Evolutionary conservation across 2,329 filamentous ascomycete genomes (phyloP), one percentile per base, ranked within the genome.

Genomic region (Cryphonectria nitschkei): DNA sequence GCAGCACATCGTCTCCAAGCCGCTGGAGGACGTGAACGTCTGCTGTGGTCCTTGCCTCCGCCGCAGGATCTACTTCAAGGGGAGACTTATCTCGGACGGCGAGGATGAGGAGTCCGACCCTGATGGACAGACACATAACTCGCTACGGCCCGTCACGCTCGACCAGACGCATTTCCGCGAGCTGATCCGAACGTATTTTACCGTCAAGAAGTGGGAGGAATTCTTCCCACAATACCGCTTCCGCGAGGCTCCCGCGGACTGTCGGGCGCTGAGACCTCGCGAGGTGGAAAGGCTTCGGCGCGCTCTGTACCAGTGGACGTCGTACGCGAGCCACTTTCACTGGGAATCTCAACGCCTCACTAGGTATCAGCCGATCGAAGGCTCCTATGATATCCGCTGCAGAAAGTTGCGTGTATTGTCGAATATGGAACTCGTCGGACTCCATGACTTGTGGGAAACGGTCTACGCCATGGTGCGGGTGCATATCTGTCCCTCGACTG

Each of bases 241-340:
- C 73, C 61, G 39, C 39, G 79, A 84, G 1, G 76, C 81, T 13
- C 81, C 82, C 0, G 82, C 84, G 69, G 78, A 84, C 64, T 82
- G 84, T 56, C 83, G 86, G 22, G 80, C 79, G 52, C 79, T 88
- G 7, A 77, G 77, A 9, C 67, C 76, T 0, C 77, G 80, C 37
- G 87, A 89, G 74, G 79, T 80, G 39, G 73, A 77, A n/a, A 82
- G 85, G 64, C 80, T 88, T 66, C 83, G 87, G 6, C 81, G 82
- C 72, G 86, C 84, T 0, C 76, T 88, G 41, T 87, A 86, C 66
- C 78, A 81, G 43, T 89, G 86, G 86, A 87, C 86, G 85, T 79
- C 86, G 4, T 88, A 85, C 73, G 81, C 84, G 8, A 81, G 82
- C 46, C 84, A 86, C 72, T 88, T 88, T 71, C 86, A 88, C 63